Evolutionary conservation across 2,329 filamentous ascomycete species (phyloP), one percentile per base, ranked within the genome.

Genomic region (Verruconis gallopava): DNA sequence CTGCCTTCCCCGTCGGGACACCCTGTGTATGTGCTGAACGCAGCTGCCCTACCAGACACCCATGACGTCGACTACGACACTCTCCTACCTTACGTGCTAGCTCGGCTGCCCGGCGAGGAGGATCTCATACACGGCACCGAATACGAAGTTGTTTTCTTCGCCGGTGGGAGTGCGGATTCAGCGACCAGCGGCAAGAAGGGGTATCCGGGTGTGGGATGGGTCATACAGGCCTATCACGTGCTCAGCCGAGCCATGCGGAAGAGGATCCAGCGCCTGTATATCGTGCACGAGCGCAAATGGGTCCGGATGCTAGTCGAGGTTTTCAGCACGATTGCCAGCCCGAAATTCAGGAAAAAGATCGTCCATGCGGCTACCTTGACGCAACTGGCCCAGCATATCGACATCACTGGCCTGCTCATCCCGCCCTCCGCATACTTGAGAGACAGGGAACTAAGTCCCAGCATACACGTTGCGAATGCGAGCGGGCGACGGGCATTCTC

Each of bases 91-190:
- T 74, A 75, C 45, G 70, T 75, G 4, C 60, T 75, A 12, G 65
- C 67, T 3, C 60, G 70, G 42, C 55, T 75, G 20, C 71, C 71
- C 2, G 66, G 66, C 17, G 70, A 75, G 47, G 70, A 74, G 37
- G 71, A 73, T 47, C 53, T 74, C 44, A 58, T 72, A 21, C 62
- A 61, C 37, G 70, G 69, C 2, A 65, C 63, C 15, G 68, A 71
- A 43, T 75, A 74, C 48, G 71, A 73, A 50, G 64, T 75, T 36
- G 59, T 74, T 43, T 72, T 74, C 56, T 73, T 74, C 50, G 70
- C 71, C 3, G 71, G 70, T n/a, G 69, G 68, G 6, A 63, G 63
- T 28, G 61, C 62, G 37, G 66, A 63, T 37, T 62, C 59, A 37
- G 59, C 57, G 12, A 65, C 63, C 6, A 54, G 45, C 18, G 51